Percentiles rank a stretch among this genome's conserved stretches.
Conservation (phyloP, 176 grass and related monocot genomes). For the Tuctoria greenei region DNA sequence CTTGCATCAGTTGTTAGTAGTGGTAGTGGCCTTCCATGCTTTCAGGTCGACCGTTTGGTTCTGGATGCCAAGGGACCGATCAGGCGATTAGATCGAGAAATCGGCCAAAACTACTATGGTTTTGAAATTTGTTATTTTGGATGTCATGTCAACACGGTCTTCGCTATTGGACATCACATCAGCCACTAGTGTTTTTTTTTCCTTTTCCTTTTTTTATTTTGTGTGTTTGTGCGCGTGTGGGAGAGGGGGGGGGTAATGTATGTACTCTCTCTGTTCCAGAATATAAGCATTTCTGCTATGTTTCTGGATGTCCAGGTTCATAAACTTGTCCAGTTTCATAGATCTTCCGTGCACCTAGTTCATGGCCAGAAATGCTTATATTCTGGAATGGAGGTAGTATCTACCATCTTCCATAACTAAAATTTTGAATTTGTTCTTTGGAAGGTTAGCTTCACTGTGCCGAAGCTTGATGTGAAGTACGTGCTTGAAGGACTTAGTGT, state of each 20-base stretch:
- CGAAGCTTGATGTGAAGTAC: slow-evolving; percentile 98
- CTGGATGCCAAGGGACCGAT: too few species aligned
- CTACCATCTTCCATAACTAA: slow-evolving; percentile 40
- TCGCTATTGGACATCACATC: not conserved
- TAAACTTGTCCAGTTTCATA: too few species aligned
- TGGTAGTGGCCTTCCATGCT: not conserved
- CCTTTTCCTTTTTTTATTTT: not conserved
- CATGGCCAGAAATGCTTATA: too few species aligned
- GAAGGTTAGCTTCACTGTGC: slow-evolving; percentile 99
- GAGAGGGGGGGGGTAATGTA: too few species aligned
- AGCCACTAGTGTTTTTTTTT: not conserved
- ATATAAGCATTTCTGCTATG: too few species aligned
- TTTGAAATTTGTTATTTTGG: not conserved
- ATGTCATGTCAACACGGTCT: not conserved
- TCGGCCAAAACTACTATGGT: too few species aligned
- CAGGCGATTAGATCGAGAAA: too few species aligned
- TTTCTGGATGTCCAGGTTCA: too few species aligned
- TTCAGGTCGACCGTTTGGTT: not conserved
- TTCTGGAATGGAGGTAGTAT: too few species aligned
- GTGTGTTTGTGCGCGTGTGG: too few species aligned
- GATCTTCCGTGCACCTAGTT: too few species aligned
- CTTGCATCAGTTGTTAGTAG: not conserved
- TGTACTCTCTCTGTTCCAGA: too few species aligned
- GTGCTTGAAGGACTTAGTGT: slow-evolving; percentile 71
- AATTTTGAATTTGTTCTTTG: slow-evolving; percentile 85